Evolutionary conservation across 2,329 filamentous ascomycete genomes (phyloP).

Genomic region (Cordyceps javanica): DNA sequence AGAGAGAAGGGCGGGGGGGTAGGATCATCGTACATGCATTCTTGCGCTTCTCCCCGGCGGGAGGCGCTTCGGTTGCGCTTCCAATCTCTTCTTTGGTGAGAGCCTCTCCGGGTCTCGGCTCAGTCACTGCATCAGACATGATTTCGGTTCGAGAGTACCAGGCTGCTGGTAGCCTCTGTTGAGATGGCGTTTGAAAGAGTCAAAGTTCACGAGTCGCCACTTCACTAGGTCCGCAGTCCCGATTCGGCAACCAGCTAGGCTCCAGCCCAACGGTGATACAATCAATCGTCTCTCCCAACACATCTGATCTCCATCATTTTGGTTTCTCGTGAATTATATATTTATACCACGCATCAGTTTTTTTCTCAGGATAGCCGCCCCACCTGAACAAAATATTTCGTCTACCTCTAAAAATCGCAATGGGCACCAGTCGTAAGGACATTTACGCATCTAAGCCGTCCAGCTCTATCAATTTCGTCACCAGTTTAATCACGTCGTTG

Average conservation of each 20-base stretch:
- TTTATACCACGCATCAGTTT: not conserved
- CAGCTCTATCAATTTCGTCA: constrained; percentile 76
- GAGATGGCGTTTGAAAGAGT: not conserved
- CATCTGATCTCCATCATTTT: not conserved
- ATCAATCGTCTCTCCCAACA: no score
- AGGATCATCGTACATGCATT: constrained; percentile 36
- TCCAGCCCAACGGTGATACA: not conserved
- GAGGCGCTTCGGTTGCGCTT: constrained; percentile 24
- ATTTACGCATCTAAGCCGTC: constrained; percentile 70
- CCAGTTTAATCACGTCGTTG: constrained; percentile 67
- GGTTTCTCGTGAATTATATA: not conserved
- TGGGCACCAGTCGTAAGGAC: not conserved
- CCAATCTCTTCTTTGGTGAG: constrained; percentile 36
- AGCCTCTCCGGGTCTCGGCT: constrained; percentile 32
- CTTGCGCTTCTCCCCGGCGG: constrained; percentile 17
- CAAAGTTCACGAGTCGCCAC: not conserved
- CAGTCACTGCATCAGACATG: constrained; percentile 22
- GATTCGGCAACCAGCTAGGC: not conserved
- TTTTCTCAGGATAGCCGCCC: no score
- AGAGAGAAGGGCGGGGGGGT: not conserved
- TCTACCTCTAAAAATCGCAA: not conserved
- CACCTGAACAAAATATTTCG: no score
- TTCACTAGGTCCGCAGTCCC: not conserved
- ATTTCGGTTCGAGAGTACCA: not conserved
- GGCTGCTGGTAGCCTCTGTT: not conserved